Evolutionary conservation across 441 rosid species (phyloP).

Genomic region (Erodium texanum): DNA sequence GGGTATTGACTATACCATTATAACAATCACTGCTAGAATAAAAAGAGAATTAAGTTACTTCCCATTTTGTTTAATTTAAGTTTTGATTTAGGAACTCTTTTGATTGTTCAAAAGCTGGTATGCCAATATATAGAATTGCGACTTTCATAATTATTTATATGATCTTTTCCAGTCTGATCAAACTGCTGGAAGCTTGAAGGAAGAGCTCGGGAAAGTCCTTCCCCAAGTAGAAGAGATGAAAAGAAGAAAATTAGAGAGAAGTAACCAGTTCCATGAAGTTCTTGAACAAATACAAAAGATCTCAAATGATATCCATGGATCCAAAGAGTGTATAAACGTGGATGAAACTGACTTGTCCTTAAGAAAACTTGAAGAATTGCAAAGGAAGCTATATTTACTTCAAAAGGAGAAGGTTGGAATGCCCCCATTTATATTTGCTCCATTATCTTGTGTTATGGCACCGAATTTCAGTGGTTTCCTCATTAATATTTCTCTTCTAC

Average conservation of each 20-base stretch:
- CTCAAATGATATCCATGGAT: constrained; percentile 48
- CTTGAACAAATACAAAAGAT: constrained; percentile 43
- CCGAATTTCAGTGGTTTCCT: neutral
- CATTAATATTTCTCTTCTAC: constrained; percentile 3
- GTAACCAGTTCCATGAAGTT: constrained; percentile 65
- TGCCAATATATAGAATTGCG: neutral
- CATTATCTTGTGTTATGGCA: neutral
- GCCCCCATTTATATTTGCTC: constrained; percentile 4
- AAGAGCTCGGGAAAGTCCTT: constrained; percentile 59
- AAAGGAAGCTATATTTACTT: constrained; percentile 57
- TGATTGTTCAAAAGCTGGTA: neutral
- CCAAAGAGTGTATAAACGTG: constrained; percentile 26
- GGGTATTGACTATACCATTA: neutral
- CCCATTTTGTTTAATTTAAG: neutral
- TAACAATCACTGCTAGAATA: neutral
- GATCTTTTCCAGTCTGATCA: constrained; percentile 48
- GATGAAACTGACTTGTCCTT: constrained; percentile 76
- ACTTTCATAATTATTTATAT: neutral
- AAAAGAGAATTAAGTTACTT: neutral
- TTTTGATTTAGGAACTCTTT: neutral
- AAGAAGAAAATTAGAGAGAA: constrained; percentile 61
- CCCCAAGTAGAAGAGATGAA: constrained; percentile 88
- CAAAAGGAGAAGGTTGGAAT: constrained; percentile 67
- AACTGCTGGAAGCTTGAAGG: constrained; percentile 65
- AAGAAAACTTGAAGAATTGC: constrained; percentile 83